Evolutionary conservation across 1,139 yeast genomes (phyloP).

Genomic region (Yarrowia galli): DNA sequence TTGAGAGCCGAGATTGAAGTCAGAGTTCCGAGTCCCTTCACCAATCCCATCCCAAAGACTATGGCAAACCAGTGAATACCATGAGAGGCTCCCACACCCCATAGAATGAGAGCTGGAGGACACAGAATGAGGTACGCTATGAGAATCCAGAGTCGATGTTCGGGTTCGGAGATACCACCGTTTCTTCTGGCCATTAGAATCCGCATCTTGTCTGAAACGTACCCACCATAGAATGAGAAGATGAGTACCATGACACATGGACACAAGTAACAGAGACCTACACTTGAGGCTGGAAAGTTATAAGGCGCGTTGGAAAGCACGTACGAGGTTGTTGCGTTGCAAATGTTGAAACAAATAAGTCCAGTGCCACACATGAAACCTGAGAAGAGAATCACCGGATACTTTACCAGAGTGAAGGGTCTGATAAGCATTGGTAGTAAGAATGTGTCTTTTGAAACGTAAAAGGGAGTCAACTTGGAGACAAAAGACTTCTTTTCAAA

Average conservation of each 20-base stretch:
- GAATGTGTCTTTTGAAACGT: conserved; percentile 43
- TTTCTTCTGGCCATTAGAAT: conserved; percentile 71
- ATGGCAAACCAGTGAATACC: conserved; percentile 64
- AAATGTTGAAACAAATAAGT: conserved; percentile 62
- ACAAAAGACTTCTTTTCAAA: conserved; percentile 41
- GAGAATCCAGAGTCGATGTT: conserved; percentile 73
- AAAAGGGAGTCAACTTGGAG: conserved; percentile 53
- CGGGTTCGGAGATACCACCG: conserved; percentile 77
- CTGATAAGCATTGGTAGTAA: not conserved
- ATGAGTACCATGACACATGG: conserved; percentile 73
- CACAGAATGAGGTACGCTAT: conserved; percentile 68
- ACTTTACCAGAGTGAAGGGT: not conserved
- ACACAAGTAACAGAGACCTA: conserved; percentile 80
- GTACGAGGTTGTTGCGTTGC: conserved; percentile 66
- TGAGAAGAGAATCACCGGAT: conserved; percentile 55
- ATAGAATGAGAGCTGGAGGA: conserved; percentile 75
- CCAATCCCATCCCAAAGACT: conserved; percentile 51
- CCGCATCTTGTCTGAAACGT: conserved; percentile 69
- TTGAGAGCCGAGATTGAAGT: conserved; percentile 62
- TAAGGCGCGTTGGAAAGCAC: conserved; percentile 63
- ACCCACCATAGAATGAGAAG: conserved; percentile 77
- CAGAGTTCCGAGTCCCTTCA: conserved; percentile 62
- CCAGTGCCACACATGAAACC: conserved; percentile 71
- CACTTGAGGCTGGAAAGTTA: conserved; percentile 70
- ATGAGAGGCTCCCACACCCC: conserved; percentile 79